Conservation (phyloP, 2,329 filamentous ascomycete species). For the Coniella lustricola region DNA sequence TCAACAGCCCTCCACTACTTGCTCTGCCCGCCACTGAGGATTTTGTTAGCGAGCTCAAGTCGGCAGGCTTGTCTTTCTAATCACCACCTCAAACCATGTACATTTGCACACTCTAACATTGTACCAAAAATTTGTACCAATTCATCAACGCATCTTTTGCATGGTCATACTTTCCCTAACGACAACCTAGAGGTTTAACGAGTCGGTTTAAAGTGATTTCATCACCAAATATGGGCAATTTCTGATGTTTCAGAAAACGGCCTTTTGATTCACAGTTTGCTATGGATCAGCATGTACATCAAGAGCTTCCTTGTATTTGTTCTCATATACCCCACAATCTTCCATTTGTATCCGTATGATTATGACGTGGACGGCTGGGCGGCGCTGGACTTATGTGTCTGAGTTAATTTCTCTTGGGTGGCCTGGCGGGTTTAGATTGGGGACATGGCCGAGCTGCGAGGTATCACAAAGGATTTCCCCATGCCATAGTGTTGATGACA, state of each 20-base stretch:
- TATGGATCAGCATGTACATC: not conserved
- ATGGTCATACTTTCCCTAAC: not conserved
- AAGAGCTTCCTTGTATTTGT: not conserved
- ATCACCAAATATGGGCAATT: not conserved
- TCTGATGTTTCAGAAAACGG: not conserved
- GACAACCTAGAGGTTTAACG: not conserved
- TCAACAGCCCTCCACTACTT: slow-evolving; percentile 22
- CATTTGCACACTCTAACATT: too few species aligned
- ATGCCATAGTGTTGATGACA: too few species aligned
- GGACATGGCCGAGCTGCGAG: too few species aligned
- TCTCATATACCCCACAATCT: not conserved
- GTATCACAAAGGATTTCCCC: too few species aligned
- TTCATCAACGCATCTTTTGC: not conserved
- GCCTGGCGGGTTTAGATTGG: too few species aligned
- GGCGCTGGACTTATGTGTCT: too few species aligned
- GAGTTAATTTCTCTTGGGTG: too few species aligned
- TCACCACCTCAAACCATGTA: not conserved
- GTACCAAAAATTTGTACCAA: not conserved
- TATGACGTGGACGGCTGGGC: not conserved
- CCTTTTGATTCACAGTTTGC: too few species aligned
- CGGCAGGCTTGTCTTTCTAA: slow-evolving; percentile 3
- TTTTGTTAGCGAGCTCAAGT: slow-evolving; percentile 25
- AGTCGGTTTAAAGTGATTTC: not conserved
- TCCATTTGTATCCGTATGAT: too few species aligned
- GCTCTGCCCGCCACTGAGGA: slow-evolving; percentile 32